Evolutionary conservation across 2,329 filamentous ascomycete species (phyloP).

Genomic region (Arthrobotrys iridis): DNA sequence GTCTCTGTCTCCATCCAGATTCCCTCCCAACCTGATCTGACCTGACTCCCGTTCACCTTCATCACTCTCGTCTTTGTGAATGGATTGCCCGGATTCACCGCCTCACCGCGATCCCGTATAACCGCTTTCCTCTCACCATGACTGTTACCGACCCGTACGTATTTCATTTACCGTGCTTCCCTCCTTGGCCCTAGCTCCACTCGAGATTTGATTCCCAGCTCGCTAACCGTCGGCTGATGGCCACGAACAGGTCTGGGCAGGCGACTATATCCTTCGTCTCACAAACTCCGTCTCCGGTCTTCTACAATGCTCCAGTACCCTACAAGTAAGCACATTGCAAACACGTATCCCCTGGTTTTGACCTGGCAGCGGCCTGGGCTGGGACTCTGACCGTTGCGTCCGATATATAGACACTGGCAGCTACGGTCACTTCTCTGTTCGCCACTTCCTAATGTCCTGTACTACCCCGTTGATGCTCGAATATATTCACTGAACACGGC

Average conservation of each 20-base stretch:
- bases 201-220: slow-evolving; percentile 33
- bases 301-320: slow-evolving; percentile 53
- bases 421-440: slow-evolving; percentile 89
- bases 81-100: slow-evolving; percentile 29
- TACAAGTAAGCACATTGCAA: slow-evolving; percentile 39
- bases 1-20: not conserved
- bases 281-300: slow-evolving; percentile 37
- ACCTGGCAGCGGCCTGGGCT: not conserved
- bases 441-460: slow-evolving; percentile 78
- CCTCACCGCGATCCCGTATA: slow-evolving; percentile 31
- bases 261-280: slow-evolving; percentile 52
- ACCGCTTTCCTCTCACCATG: slow-evolving; percentile 27
- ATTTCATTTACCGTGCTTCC: not conserved
- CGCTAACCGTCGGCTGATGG: slow-evolving; percentile 46
- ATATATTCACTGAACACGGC: slow-evolving; percentile 77
- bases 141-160: slow-evolving; percentile 52
- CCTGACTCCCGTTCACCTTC: not conserved
- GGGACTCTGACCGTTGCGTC: not conserved
- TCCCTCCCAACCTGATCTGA: slow-evolving; percentile 5
- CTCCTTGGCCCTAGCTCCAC: not conserved
- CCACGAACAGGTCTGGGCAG: slow-evolving; percentile 33
- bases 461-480: slow-evolving; percentile 82
- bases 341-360: too few relatives aligned
- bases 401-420: slow-evolving; percentile 77
- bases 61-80: slow-evolving; percentile 23